Evolutionary conservation across 2,329 filamentous ascomycete genomes (phyloP), one percentile per base, ranked within the genome.

Genomic region (Malbranchea cinnamomea): DNA sequence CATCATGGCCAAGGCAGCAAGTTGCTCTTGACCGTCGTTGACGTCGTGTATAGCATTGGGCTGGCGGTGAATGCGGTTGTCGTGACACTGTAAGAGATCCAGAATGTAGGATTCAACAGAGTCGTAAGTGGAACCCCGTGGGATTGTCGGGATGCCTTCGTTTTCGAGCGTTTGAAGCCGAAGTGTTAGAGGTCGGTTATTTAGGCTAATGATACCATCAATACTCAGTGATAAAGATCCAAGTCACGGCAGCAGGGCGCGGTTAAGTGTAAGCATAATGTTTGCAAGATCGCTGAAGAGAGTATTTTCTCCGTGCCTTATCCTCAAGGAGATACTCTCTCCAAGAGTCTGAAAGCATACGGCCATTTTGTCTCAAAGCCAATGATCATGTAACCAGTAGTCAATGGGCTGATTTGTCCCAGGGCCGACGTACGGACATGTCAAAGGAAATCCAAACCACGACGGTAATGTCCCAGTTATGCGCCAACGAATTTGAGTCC

Each of bases 171-270:
- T 29, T 21, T 51, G 42, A 7, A 56, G 36, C 9, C 41, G 40
- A 34, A 48, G 41, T 12, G 42, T 47, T 12, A 57, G 41, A 16
- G 56, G 56, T 3, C 52, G 52, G 39, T 59, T 59, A 10, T 36
- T 36, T 4, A 58, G 41, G 8, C 19, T 25, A 14, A 58, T 23
- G 7, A 41, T 23, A 5, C 48, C 45, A 10, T 44, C 22, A 2
- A 39, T 31, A 32, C 53, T 41, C 14, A 57, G 33, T 5, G 38
- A 46, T 24, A 39, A 42, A 8, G 52, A 53, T 6, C 51, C 51
- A 29, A 57, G 55, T 5, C 46, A 42, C 11, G 48, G 49, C 5
- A 51, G 29, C 18, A 45, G 41, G 5, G 35, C 32, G 5, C 17
- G 34, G 7, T 33, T 40, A 10, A 46, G 20, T 6, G 38, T 37